Conservation (phyloP, 805 yeast species). For the Grigorovia humatica region DNA sequence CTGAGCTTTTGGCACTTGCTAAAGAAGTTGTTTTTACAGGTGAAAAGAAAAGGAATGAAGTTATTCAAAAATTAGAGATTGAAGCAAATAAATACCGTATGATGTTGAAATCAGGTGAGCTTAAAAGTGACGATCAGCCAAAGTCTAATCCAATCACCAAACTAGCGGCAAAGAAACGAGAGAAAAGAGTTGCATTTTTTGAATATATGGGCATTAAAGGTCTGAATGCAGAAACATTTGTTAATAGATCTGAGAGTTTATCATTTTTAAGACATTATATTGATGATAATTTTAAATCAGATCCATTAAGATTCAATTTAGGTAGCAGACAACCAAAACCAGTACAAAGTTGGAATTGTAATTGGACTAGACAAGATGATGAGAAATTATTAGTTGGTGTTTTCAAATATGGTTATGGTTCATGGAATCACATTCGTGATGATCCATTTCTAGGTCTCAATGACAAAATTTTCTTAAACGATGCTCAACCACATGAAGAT, state of each 20-base stretch:
- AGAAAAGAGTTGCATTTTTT: conserved; percentile 81
- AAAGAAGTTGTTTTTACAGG: conserved; percentile 52
- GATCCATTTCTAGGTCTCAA: conserved; percentile 85
- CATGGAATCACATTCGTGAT: conserved; percentile 90
- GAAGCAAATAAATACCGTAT: conserved; percentile 48
- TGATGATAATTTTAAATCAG: conserved; percentile 40
- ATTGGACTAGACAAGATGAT: conserved; percentile 78
- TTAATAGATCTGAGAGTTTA: conserved; percentile 82
- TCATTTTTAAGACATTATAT: conserved; percentile 46
- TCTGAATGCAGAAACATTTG: conserved; percentile 79
- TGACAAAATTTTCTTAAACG: conserved; percentile 68
- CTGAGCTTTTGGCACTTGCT: conserved; percentile 59
- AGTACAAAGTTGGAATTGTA: conserved; percentile 85
- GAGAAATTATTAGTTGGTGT: conserved; percentile 81
- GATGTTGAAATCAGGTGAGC: conserved; percentile 30
- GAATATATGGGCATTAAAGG: conserved; percentile 82
- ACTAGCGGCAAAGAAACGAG: conserved; percentile 60
- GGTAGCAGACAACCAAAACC: conserved; percentile 49
- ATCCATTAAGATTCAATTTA: conserved; percentile 52
- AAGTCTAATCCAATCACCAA: conserved; percentile 39
- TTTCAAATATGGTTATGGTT: conserved; percentile 87
- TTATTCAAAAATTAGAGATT: conserved; percentile 47
- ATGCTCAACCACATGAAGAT: conserved; percentile 16
- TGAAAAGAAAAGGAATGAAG: conserved; percentile 49
- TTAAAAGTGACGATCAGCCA: conserved; percentile 24